These are phyloP conservation scores for Xylaria arbuscula DNA, from an alignment of 2,329 filamentous ascomycete genomes.

Conservation along the genomic window DNA sequence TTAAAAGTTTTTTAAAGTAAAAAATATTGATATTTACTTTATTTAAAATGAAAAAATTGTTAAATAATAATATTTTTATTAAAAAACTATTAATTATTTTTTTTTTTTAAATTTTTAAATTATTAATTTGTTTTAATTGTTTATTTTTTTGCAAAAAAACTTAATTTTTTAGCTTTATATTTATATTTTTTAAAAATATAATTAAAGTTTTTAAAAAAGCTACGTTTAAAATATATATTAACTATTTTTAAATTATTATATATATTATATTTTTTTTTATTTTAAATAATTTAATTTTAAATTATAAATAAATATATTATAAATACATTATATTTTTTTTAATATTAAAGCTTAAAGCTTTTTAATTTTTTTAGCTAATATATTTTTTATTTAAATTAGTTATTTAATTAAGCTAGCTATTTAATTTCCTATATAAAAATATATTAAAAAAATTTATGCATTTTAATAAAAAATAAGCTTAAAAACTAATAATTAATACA, in stretches of 20 bases:
- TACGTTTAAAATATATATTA: not conserved
- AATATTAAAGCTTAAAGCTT: not conserved
- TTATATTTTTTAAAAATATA: not conserved
- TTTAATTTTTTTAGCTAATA: not conserved
- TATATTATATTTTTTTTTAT: not conserved
- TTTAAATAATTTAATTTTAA: not conserved
- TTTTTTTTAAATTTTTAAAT: conserved; percentile 3
- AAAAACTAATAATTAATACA: too few relatives aligned
- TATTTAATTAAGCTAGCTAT: too few relatives aligned
- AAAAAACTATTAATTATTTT: not conserved
- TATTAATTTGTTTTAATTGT: not conserved
- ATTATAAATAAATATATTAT: not conserved
- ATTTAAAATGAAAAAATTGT: not conserved
- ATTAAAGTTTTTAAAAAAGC: not conserved
- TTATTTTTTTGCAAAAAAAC: not conserved
- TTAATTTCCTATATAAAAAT: too few relatives aligned
- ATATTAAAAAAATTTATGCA: too few relatives aligned
- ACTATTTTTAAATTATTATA: not conserved
- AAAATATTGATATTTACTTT: not conserved
- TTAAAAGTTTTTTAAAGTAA: too few relatives aligned
- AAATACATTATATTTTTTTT: not conserved
- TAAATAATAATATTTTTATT: not conserved
- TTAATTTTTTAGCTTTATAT: not conserved
- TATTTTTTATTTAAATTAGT: not conserved
- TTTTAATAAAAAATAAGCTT: too few relatives aligned